Percentiles rank a stretch among this genome's conserved stretches.
Evolutionary conservation across 306 rosid genomes (phyloP).

Genomic region (Prinsepia uniflora): DNA sequence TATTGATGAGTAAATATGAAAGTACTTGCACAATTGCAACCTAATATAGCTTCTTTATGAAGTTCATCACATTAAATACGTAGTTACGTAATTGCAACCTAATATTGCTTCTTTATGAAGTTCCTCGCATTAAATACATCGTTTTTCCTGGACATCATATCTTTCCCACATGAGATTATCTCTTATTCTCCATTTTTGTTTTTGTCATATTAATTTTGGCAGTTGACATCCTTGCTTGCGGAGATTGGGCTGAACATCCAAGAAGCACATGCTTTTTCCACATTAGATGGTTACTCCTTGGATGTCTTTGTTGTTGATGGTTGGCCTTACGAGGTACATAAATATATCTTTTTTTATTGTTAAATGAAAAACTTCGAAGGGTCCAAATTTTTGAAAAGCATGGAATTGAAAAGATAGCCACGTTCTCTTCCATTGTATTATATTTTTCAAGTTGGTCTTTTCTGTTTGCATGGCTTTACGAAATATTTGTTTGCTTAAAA

Average conservation of each 20-base stretch:
- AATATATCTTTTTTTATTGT: slow-evolving; percentile 6
- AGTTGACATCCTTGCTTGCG: slow-evolving; percentile 96
- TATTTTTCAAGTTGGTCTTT: not conserved
- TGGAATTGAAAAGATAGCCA: slow-evolving; percentile 9
- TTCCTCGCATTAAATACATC: slow-evolving; percentile 1
- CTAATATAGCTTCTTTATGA: slow-evolving; percentile 12
- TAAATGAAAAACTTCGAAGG: not conserved
- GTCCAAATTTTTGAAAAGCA: not conserved
- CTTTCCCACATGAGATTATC: not conserved
- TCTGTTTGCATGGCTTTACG: not conserved
- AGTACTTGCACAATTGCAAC: slow-evolving; percentile 12
- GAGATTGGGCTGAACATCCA: slow-evolving; percentile 95
- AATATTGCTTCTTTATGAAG: slow-evolving; percentile 11
- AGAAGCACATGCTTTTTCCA: slow-evolving; percentile 99
- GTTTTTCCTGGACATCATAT: slow-evolving; percentile 5
- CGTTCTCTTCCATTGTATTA: not conserved
- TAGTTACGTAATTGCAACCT: slow-evolving; percentile 17
- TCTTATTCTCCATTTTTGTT: slow-evolving; percentile 12
- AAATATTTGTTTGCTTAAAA: not conserved
- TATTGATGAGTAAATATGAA: not conserved
- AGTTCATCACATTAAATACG: not conserved
- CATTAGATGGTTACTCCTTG: slow-evolving; percentile 84
- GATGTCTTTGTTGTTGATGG: slow-evolving; percentile 99
- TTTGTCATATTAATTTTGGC: slow-evolving; percentile 32
- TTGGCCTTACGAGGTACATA: slow-evolving; percentile 91